Conservation (phyloP, 148 eudicot genomes). For the Vaccinium darrowii region DNA sequence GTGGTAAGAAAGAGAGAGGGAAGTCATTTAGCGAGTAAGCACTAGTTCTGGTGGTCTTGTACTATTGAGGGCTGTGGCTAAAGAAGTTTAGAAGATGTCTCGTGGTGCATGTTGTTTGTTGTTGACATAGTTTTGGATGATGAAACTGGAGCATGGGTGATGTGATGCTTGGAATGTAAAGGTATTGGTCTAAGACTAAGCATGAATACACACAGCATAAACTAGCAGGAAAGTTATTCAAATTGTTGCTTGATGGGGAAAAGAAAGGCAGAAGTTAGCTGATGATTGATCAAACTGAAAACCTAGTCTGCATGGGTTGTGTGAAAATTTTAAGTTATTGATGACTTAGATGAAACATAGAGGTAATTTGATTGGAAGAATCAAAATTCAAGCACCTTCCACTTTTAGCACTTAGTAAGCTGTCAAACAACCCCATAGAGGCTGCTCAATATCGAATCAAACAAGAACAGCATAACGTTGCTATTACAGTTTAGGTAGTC, state of each 20-base stretch:
- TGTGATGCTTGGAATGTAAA: neutral
- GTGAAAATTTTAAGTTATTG: too few relatives aligned
- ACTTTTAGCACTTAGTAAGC: neutral
- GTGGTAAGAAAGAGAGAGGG: neutral
- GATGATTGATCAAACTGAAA: neutral
- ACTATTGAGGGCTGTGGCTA: neutral
- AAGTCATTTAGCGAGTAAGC: neutral
- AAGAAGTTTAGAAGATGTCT: neutral
- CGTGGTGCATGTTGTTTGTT: neutral
- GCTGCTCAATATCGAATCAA: neutral
- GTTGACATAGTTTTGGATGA: neutral
- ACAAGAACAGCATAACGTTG: neutral
- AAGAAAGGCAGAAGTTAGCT: neutral
- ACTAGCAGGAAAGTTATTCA: neutral
- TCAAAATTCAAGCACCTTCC: neutral
- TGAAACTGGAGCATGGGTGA: neutral
- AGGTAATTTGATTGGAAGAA: neutral
- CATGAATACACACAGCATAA: neutral
- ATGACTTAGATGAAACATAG: neutral
- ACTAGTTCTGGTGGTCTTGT: neutral
- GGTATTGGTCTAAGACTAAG: neutral
- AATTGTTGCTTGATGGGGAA: neutral
- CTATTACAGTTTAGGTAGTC: neutral
- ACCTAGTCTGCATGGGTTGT: too few relatives aligned
- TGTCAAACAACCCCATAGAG: neutral